Evolutionary conservation across 2,329 filamentous ascomycete species (phyloP), one percentile per base, ranked within the genome.

Genomic region (Talaromyces sp.): DNA sequence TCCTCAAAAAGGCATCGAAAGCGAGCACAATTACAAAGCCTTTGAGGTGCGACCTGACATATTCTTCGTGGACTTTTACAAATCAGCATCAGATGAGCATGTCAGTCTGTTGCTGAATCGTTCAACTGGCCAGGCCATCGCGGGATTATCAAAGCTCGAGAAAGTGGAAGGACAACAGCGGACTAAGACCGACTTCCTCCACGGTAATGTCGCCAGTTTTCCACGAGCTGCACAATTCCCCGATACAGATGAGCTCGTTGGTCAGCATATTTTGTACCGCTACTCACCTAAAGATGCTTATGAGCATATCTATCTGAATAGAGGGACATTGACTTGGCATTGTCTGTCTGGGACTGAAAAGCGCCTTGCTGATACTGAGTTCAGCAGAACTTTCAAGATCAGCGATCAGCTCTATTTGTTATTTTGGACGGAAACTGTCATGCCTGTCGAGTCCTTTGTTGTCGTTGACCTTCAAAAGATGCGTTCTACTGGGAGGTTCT

Each of bases 41-140:
- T 44, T 44, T 11, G 41, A 44, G 30, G 41, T 44, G 3, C 41
- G 41, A 32, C 22, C 20, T 27, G 14, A 29, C 24, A 44, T 30
- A 4, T 44, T 30, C 24, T 44, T 44, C n/a, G 16, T 44, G 6
- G 41, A 44, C n/a, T 44, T 44, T 24, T 32, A 44, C 17, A 44
- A 44, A 17, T 14, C 41, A 16, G 24, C 27, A n/a, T 44, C 19
- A 13, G 41, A 44, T 19, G 41, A 44, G 17, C 22, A 44, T n/a
- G 41, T 44, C 10, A 44, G 41, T 16, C 30, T 44, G 10, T 3
- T 30, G 13, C 30, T 14, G 20, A 32, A 44, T 30, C 41, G 20
- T 17, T 27, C 24, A 7, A 44, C 4, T 30, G 24, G 24, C 6
- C 41, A 32, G 41, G 24, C 30, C 6, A 44, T 44, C 10, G 41